Evolutionary conservation across 176 grass and related monocot species (phyloP), one percentile per base, ranked within the genome.

Genomic region (Lolium rigidum): DNA sequence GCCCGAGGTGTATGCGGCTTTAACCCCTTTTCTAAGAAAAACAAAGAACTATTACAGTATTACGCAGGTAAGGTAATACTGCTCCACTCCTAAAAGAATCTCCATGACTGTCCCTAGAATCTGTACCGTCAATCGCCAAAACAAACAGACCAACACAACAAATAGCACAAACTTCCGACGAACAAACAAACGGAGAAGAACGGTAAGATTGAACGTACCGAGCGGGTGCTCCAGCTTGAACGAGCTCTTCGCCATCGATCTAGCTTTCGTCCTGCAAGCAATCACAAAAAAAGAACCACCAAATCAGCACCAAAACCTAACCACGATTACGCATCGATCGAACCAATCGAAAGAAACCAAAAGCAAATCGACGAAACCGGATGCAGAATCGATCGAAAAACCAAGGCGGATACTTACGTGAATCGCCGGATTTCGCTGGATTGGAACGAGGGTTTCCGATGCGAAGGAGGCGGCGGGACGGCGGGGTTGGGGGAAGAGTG

Each of bases 191-290:
- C 56, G 21, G 10, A 9, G 49, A 26, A 26, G 6, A 16, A 46
- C 5, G 68, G 2, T 28, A 46, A 2, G 5, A 31, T 16, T 7
- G 16, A 21, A 89, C 95, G 37, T 50, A 98, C 96, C 97, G 28
- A 99, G 90, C 17, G 97, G 94, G 82, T 99, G 94, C 84, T 99
- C 97, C 71, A 94, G 70, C 86, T 93, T 96, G 94, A 99, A 99
- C 82, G 88, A 94, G 90, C 94, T 99, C 90, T 64, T 99, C 10
- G 92, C 94, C 97, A 99, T 96, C 38, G 70, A 70, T 58, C 82
- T 80, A 72, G 89, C 6, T 84, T 54, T 81, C 82, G 85, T 71
- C 76, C 57, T 72, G 3, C 76, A 78, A 20, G 0, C 60, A 71
- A 46, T 1, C 44, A 46, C 44, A 44, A 13, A 9, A 75, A 12